These are phyloP conservation scores for Entomortierella chlamydospora DNA, from an alignment of 192 early-diverging fungal genomes.

Conservation along the genomic window DNA sequence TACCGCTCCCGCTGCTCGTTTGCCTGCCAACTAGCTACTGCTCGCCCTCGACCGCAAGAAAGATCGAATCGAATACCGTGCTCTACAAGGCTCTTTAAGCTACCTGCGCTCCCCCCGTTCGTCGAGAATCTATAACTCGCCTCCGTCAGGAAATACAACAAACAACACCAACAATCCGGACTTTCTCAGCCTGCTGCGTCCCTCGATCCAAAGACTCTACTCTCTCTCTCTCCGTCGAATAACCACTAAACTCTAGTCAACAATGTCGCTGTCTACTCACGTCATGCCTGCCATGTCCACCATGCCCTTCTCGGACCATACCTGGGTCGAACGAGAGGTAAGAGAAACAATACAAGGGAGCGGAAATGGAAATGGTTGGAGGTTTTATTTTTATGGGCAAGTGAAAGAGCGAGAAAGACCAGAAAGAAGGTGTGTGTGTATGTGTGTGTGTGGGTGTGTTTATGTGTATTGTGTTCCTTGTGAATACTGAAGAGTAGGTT, in stretches of 20 bases:
- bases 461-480: neutral
- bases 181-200: neutral
- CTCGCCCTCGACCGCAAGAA: neutral
- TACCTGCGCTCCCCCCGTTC: neutral
- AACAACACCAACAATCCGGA: neutral
- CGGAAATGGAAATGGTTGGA: neutral
- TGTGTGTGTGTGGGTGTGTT: neutral
- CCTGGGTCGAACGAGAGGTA: conserved; percentile 47
- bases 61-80: conserved; percentile 8
- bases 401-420: neutral
- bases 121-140: conserved; percentile 1
- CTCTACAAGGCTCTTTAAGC: neutral
- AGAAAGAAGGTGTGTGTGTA: neutral
- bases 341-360: neutral
- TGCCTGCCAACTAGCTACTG: neutral
- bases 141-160: neutral
- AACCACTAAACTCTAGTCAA: neutral
- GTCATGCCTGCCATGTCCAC: conserved; percentile 36
- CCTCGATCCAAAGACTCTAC: conserved; percentile 7
- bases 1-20: neutral
- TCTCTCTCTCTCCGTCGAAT: neutral
- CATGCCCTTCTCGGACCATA: conserved; percentile 26
- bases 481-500: too few species aligned
- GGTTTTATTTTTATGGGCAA: neutral
- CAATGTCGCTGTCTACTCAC: conserved; percentile 30